Conservation (phyloP, 2,329 filamentous ascomycete genomes). For the Lachnellula willkommii region DNA sequence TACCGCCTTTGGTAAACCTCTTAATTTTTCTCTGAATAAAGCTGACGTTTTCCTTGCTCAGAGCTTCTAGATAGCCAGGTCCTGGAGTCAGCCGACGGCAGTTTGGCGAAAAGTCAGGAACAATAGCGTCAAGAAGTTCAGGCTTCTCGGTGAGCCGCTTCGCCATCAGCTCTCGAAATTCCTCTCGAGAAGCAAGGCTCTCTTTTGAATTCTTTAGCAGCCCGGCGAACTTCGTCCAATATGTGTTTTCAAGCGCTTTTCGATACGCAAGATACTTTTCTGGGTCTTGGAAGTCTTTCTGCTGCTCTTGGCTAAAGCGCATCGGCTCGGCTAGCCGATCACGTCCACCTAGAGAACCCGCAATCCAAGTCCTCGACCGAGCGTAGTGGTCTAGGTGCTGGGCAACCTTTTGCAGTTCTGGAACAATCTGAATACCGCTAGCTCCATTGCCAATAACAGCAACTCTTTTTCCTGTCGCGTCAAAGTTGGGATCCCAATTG, state of each 20-base stretch:
- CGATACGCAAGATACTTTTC: slow-evolving; percentile 36
- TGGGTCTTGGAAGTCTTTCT: slow-evolving; percentile 34
- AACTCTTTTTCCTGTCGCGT: slow-evolving; percentile 43
- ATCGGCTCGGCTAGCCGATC: slow-evolving; percentile 35
- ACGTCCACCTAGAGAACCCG: slow-evolving; percentile 53
- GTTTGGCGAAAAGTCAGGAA: slow-evolving; percentile 59
- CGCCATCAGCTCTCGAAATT: slow-evolving; percentile 49
- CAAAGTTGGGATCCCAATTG: slow-evolving; percentile 51
- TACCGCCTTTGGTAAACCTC: slow-evolving; percentile 52
- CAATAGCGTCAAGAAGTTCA: slow-evolving; percentile 48
- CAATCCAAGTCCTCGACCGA: slow-evolving; percentile 59
- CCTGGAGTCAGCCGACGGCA: slow-evolving; percentile 62
- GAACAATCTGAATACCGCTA: slow-evolving; percentile 48
- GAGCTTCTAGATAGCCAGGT: slow-evolving; percentile 60
- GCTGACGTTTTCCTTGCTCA: slow-evolving; percentile 53
- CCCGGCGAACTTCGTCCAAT: slow-evolving; percentile 40
- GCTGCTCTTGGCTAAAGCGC: slow-evolving; percentile 29
- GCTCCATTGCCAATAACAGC: slow-evolving; percentile 49
- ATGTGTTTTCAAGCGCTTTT: slow-evolving; percentile 38
- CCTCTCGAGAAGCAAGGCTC: slow-evolving; percentile 43
- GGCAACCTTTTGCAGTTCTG: slow-evolving; percentile 33
- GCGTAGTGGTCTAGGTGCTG: slow-evolving; percentile 30
- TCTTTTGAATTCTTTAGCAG: slow-evolving; percentile 49
- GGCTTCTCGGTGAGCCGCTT: slow-evolving; percentile 49
- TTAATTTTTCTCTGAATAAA: slow-evolving; percentile 52